Evolutionary conservation across 116 monocot species (phyloP).

Genomic region (Dioscorea cayenensis): DNA sequence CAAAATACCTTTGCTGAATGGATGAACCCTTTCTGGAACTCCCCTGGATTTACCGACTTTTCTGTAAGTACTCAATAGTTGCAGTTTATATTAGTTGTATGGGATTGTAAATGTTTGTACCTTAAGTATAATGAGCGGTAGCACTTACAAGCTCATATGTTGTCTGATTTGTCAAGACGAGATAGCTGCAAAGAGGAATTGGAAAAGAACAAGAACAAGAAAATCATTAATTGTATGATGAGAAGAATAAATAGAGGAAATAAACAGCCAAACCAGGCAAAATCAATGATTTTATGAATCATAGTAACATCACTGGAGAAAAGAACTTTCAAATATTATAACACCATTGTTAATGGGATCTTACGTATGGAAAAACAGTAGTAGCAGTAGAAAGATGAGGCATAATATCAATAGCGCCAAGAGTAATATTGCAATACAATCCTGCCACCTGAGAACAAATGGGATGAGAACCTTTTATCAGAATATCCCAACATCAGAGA

Average conservation of each 20-base stretch:
- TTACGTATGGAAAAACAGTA: conserved; percentile 85
- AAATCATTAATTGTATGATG: too few species aligned
- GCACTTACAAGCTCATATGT: conserved; percentile 87
- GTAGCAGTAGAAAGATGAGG: conserved; percentile 64
- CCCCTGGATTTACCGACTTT: conserved; percentile 37
- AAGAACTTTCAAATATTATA: not conserved
- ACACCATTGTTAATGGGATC: not conserved
- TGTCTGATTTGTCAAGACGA: conserved; percentile 92
- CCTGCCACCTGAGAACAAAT: conserved; percentile 71
- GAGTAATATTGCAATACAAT: conserved; percentile 31
- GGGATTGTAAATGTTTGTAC: conserved; percentile 23
- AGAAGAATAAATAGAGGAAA: too few species aligned
- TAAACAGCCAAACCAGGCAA: too few species aligned
- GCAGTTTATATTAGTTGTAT: not conserved
- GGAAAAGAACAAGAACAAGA: not conserved
- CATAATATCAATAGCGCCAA: conserved; percentile 43
- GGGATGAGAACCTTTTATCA: not conserved
- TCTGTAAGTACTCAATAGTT: not conserved
- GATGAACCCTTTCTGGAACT: conserved; percentile 56
- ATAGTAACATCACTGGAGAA: too few species aligned
- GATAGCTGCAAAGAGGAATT: conserved; percentile 48
- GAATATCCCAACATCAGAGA: too few species aligned
- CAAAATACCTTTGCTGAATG: conserved; percentile 78
- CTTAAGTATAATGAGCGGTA: conserved; percentile 73
- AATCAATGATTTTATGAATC: too few species aligned